Evolutionary conservation across 495 filamentous ascomycete species (phyloP), one percentile per base, ranked within the genome.

Genomic region (Ramalina intermedia): DNA sequence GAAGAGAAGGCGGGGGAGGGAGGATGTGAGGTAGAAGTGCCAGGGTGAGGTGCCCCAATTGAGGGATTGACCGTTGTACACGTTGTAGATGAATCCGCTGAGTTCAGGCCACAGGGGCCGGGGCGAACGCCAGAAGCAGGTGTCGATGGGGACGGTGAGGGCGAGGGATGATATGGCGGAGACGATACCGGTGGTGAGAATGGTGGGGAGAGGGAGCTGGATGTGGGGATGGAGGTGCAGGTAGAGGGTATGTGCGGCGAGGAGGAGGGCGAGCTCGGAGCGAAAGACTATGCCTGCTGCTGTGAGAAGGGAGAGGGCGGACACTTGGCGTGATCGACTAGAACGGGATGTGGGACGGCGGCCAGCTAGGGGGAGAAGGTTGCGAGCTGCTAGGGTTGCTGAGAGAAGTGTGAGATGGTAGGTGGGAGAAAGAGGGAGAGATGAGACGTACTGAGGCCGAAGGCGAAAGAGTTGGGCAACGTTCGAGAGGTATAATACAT

Each of bases 381-480:
- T 73, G n/a, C 78, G 65, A 43, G 87, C 67, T 0, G 89, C 84
- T 13, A 82, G 46, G 0, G 82, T 91, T 23, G 80, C 82, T 80
- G 50, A 9, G 18, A 36, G 9, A n/a, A 18, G 26, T 53, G 44
- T 46, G 37, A 33, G 29, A 33, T 33, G 13, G 16, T 49, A 41
- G 47, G 35, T 54, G 24, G 24, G 38, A 20, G 37, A 51, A 45
- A 21, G 35, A 16, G 17, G 50, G 23, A 11, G 38, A 35, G 9
- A 29, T 40, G 29, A n/a, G 23, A 65, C 71, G 55, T 71, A 82
- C 79, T 82, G 14, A 95, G 64, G 13, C 80, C 76, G 66, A 99
- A 89, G 41, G 91, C 91, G 62, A 96, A 96, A 78, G 91, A 95
- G 61, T 99, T 99, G 4, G 91, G 93, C 26, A 99, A 69, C 1